These are phyloP conservation scores for Casuarina glauca DNA, from an alignment of 306 rosid genomes.

Conservation along the genomic window DNA sequence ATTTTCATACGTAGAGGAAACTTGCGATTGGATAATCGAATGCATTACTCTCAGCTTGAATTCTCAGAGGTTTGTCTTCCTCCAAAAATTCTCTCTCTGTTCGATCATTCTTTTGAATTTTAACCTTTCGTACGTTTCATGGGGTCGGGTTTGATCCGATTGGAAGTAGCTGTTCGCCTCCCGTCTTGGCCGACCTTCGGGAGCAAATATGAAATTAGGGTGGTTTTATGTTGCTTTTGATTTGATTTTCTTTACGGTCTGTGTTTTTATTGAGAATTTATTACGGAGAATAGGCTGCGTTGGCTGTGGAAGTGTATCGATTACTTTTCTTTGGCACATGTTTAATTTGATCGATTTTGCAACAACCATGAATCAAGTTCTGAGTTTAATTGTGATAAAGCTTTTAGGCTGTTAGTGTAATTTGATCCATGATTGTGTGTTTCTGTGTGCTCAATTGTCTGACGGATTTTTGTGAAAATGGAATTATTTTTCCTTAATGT, in stretches of 20 bases:
- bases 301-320: background rate
- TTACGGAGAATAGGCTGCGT: background rate
- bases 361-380: background rate
- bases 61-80: slow-evolving; percentile 3
- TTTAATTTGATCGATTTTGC: background rate
- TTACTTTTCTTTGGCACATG: background rate
- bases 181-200: background rate
- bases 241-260: background rate
- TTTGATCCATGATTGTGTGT: background rate
- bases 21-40: background rate
- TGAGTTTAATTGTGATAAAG: background rate
- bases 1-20: too few relatives aligned
- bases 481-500: background rate
- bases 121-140: too few relatives aligned
- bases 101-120: background rate
- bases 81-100: too few relatives aligned
- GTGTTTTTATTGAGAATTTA: background rate
- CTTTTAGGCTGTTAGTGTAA: background rate
- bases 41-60: background rate
- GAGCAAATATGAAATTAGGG: background rate
- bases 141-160: background rate
- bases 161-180: background rate
- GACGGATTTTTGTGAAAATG: background rate
- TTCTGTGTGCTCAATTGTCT: background rate
- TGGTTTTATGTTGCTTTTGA: background rate